Evolutionary conservation across 441 rosid genomes (phyloP).

Genomic region (Gossypium armourianum): DNA sequence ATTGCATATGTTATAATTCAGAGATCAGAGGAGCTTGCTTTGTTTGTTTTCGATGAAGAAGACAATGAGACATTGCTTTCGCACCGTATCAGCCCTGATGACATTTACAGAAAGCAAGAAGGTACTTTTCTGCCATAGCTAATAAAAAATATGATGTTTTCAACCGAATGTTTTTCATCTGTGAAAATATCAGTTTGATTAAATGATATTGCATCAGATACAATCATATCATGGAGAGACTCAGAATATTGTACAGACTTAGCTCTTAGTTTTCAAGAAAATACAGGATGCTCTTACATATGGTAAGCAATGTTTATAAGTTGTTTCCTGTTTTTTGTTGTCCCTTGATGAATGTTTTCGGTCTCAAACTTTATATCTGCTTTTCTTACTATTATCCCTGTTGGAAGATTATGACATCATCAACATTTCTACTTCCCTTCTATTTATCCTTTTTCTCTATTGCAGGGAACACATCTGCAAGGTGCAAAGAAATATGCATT

Average conservation of each 20-base stretch:
- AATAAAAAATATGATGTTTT: neutral
- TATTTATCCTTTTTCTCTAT: conserved; percentile 16
- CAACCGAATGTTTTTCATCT: neutral
- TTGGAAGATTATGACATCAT: neutral
- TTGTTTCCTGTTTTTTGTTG: conserved; percentile 11
- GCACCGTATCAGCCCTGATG: conserved; percentile 79
- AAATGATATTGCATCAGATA: conserved; percentile 39
- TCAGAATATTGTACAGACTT: conserved; percentile 76
- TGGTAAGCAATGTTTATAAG: conserved; percentile 40
- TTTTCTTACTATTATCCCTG: neutral
- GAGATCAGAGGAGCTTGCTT: conserved; percentile 78
- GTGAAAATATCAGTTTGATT: conserved; percentile 5
- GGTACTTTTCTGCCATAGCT: conserved; percentile 36
- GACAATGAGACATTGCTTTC: conserved; percentile 78
- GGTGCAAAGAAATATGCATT: conserved; percentile 75
- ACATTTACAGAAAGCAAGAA: conserved; percentile 93
- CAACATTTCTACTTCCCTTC: conserved; percentile 5
- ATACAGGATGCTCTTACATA: conserved; percentile 83
- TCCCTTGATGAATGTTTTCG: neutral
- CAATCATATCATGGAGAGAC: conserved; percentile 96
- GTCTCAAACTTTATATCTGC: neutral
- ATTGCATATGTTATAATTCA: conserved; percentile 28
- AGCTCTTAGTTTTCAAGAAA: conserved; percentile 97
- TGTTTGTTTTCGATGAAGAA: conserved; percentile 83
- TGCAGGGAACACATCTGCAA: conserved; percentile 82